Conservation (phyloP, 106 monocot genomes). For the Xerophyta viscosa region DNA sequence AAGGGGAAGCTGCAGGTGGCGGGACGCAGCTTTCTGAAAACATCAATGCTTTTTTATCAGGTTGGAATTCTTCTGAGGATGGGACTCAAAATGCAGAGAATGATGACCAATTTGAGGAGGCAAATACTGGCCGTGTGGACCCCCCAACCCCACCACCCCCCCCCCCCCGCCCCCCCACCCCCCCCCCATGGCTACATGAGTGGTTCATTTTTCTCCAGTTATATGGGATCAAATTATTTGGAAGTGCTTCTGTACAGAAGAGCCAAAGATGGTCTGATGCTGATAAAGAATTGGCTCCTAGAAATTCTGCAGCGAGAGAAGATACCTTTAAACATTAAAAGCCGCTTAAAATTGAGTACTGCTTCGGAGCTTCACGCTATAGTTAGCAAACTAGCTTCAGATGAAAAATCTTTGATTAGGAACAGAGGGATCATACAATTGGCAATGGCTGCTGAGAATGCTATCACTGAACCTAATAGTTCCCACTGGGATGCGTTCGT, state of each 20-base stretch:
- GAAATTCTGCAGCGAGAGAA: conserved; percentile 75
- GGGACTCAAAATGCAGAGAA: conserved; percentile 15
- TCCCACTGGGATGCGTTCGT: conserved; percentile 90
- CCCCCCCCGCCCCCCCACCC: too few relatives aligned
- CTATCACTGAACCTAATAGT: conserved; percentile 51
- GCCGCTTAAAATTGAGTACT: conserved; percentile 22
- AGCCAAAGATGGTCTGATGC: conserved; percentile 61
- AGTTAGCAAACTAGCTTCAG: conserved; percentile 39
- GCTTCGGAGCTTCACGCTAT: conserved; percentile 55
- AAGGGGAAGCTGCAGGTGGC: conserved; percentile 19
- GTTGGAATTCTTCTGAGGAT: conserved; percentile 51
- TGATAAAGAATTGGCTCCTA: conserved; percentile 92
- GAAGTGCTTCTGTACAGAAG: conserved; percentile 75
- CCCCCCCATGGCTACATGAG: too few relatives aligned
- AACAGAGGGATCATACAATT: conserved; percentile 78
- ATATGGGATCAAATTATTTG: conserved; percentile 47
- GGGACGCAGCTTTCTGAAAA: conserved; percentile 31
- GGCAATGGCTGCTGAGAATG: conserved; percentile 64
- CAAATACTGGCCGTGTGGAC: conserved; percentile 5
- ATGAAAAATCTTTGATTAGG: conserved; percentile 49
- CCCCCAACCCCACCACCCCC: too few relatives aligned
- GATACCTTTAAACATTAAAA: conserved; percentile 43
- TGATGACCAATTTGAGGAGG: conserved; percentile 19
- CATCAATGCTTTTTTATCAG: conserved; percentile 58
- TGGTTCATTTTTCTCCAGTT: conserved; percentile 61